Percentiles rank a stretch among this genome's conserved stretches.
phyloP scores from a whole-genome alignment of 192 early-diverging fungal species.

The Coemansia sp. region DNA sequence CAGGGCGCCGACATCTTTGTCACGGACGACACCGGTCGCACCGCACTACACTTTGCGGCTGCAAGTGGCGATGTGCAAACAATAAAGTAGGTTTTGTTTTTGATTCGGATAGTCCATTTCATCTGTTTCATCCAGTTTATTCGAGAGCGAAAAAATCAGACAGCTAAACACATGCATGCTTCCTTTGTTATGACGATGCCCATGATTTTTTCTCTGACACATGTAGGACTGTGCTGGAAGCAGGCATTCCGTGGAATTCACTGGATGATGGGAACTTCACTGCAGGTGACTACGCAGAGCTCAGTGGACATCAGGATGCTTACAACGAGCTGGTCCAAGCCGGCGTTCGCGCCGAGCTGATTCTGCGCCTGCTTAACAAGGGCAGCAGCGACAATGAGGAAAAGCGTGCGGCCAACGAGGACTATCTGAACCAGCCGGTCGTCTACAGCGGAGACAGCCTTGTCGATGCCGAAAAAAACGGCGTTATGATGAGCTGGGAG shows the following conservation, averaged over 20 bases:
- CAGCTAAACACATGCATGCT: not conserved
- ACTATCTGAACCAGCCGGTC: conserved; percentile 76
- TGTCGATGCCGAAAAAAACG: conserved; percentile 84
- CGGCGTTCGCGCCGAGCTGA: conserved; percentile 80
- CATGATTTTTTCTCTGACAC: not conserved
- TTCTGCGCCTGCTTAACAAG: conserved; percentile 61
- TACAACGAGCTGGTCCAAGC: conserved; percentile 82
- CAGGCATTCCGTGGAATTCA: conserved; percentile 83
- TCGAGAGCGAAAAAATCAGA: not conserved
- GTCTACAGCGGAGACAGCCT: conserved; percentile 79
- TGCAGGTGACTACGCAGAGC: conserved; percentile 81
- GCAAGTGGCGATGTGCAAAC: conserved; percentile 65
- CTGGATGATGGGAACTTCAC: conserved; percentile 73
- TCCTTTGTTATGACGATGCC: not conserved
- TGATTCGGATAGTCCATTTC: no score
- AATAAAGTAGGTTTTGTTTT: conserved; percentile 51
- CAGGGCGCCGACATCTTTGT: conserved; percentile 60
- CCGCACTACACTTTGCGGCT: conserved; percentile 70
- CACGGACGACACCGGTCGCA: conserved; percentile 59
- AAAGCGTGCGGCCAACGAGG: conserved; percentile 64
- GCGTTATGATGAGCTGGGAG: conserved; percentile 99
- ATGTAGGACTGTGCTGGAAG: conserved; percentile 52
- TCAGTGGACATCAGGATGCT: conserved; percentile 63
- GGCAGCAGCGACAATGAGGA: conserved; percentile 33
- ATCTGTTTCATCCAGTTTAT: no score